Percentiles rank a stretch among this genome's conserved stretches.
phyloP scores from a whole-genome alignment of 768 basidiomycete genomes.

The Tephrocybe sp. region DNA sequence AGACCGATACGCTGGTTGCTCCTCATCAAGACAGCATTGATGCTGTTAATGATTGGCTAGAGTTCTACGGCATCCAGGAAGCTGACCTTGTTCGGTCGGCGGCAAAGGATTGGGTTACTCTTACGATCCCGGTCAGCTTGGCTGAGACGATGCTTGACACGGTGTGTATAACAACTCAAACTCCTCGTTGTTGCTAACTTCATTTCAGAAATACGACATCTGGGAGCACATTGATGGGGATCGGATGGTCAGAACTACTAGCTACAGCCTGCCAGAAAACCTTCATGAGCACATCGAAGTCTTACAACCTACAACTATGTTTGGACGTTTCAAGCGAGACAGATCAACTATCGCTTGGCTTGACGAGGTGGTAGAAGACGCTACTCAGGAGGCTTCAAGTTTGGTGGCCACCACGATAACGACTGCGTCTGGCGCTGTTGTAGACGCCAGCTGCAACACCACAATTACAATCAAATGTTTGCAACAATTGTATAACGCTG shows the following conservation, averaged over 20 bases:
- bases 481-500: conserved; percentile 54
- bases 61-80: conserved; percentile 50
- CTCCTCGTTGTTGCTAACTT: conserved; percentile 1
- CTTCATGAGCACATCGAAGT: conserved; percentile 63
- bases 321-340: conserved; percentile 36
- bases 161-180: conserved; percentile 33
- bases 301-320: conserved; percentile 71
- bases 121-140: conserved; percentile 54
- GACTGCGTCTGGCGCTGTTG: conserved; percentile 31
- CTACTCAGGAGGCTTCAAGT: conserved; percentile 14
- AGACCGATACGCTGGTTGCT: conserved; percentile 61
- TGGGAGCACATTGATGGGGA: conserved; percentile 50
- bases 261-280: conserved; percentile 61
- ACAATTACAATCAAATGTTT: conserved; percentile 55
- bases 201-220: conserved; percentile 55
- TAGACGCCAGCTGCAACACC: conserved; percentile 48
- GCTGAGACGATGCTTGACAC: conserved; percentile 76
- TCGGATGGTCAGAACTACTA: conserved; percentile 57
- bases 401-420: conserved; percentile 15
- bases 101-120: conserved; percentile 68
- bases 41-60: conserved; percentile 63
- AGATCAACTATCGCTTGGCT: conserved; percentile 33
- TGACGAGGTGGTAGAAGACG: conserved; percentile 17
- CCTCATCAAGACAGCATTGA: conserved; percentile 55
- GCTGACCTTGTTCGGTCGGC: conserved; percentile 53